These are phyloP conservation scores for Mycena latifolia DNA, from an alignment of 768 basidiomycete species.

Conservation along the genomic window DNA sequence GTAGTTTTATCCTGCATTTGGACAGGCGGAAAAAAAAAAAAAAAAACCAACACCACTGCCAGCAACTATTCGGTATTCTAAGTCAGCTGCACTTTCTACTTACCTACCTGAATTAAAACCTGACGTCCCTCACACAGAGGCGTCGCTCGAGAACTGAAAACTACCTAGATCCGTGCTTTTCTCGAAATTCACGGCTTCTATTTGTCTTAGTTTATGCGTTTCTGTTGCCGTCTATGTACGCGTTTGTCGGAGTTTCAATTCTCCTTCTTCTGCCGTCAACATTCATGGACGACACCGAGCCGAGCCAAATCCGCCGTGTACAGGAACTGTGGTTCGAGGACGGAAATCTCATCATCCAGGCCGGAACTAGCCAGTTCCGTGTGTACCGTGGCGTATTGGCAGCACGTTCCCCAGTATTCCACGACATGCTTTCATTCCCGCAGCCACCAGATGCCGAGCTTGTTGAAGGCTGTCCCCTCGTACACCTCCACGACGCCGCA, in stretches of 20 bases:
- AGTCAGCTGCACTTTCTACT: no score
- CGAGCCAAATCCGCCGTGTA: not conserved
- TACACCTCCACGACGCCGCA: conserved; percentile 8
- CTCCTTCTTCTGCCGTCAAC: not conserved
- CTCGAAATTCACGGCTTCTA: no score
- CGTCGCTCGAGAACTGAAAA: no score
- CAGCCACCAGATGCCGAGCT: conserved; percentile 16
- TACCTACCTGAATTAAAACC: no score
- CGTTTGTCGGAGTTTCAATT: conserved; percentile 4
- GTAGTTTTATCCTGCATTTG: no score
- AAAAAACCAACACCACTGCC: no score
- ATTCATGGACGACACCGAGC: not conserved
- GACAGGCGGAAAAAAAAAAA: not conserved
- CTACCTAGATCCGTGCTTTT: no score
- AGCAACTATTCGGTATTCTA: no score
- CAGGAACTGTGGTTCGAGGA: conserved; percentile 24
- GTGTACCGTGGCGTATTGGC: conserved; percentile 28
- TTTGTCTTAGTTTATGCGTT: no score
- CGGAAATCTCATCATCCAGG: conserved; percentile 35
- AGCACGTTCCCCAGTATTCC: not conserved
- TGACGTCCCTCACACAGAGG: no score
- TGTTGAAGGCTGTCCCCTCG: conserved; percentile 28
- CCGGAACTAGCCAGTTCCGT: conserved; percentile 25
- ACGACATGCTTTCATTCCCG: conserved; percentile 9
- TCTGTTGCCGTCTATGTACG: conserved; percentile 2